Evolutionary conservation across 2,329 filamentous ascomycete species (phyloP).

Genomic region (Stagonosporopsis tanaceti): DNA sequence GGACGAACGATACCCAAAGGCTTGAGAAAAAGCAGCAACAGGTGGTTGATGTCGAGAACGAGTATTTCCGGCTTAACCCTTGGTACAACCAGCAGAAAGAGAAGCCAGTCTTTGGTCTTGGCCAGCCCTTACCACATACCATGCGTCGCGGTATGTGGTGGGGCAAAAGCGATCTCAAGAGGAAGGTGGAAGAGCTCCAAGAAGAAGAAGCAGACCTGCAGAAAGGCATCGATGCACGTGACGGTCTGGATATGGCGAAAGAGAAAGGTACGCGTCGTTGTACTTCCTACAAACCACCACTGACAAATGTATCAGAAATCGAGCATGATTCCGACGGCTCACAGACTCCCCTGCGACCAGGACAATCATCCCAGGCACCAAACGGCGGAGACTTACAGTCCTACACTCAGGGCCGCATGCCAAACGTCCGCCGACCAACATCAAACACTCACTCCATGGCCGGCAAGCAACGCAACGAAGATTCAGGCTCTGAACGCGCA

Average conservation of each 20-base stretch:
- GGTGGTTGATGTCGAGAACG: constrained; percentile 56
- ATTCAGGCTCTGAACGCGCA: constrained; percentile 20
- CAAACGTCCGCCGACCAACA: constrained; percentile 23
- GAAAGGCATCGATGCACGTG: constrained; percentile 29
- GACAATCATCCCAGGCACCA: constrained; percentile 1
- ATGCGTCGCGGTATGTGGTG: constrained; percentile 60
- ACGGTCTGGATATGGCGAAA: constrained; percentile 25
- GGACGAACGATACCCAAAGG: constrained; percentile 23
- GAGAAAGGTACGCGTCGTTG: constrained; percentile 22
- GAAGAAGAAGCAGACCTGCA: constrained; percentile 19
- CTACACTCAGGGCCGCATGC: constrained; percentile 21
- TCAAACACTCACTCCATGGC: constrained; percentile 12
- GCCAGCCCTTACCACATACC: constrained; percentile 63
- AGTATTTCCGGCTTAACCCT: constrained; percentile 62
- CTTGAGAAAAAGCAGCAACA: constrained; percentile 40
- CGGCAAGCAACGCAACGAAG: constrained; percentile 19
- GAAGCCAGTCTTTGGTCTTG: constrained; percentile 63
- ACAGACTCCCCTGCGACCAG: constrained; percentile 13
- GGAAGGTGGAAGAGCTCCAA: constrained; percentile 39
- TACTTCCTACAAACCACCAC: not conserved
- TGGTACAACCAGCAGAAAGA: constrained; percentile 62
- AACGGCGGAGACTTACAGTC: constrained; percentile 22
- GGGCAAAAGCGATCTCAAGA: constrained; percentile 55
- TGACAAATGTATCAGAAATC: constrained; percentile 10
- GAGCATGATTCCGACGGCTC: constrained; percentile 27